These are phyloP conservation scores for Benincasa hispida DNA, from an alignment of 306 rosid species.

Conservation along the genomic window DNA sequence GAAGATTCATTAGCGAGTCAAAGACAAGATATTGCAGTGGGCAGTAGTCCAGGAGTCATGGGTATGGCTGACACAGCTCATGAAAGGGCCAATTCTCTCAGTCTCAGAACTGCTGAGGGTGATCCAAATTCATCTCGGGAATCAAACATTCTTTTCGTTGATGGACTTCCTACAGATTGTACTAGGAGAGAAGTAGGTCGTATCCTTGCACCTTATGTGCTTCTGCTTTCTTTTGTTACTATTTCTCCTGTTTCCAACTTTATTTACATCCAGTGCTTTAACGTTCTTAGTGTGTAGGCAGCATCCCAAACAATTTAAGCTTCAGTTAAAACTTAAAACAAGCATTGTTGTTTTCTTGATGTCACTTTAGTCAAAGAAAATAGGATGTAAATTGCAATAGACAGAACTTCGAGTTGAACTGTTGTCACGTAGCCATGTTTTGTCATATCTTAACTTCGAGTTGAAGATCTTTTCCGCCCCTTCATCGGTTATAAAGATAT, in stretches of 20 bases:
- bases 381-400: neutral
- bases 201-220: constrained; percentile 32
- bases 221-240: neutral
- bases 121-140: constrained; percentile 22
- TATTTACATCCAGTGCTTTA: neutral
- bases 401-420: no score
- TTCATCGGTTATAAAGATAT: constrained; percentile 64
- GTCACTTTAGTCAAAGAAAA: neutral
- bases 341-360: neutral
- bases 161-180: constrained; percentile 64
- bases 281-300: neutral
- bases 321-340: neutral
- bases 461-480: constrained; percentile 65
- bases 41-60: constrained; percentile 15
- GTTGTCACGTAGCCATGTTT: constrained; percentile 8
- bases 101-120: constrained; percentile 17
- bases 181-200: constrained; percentile 89
- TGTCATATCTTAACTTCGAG: constrained; percentile 38
- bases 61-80: constrained; percentile 19
- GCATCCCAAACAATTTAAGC: neutral
- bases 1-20: constrained; percentile 17
- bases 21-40: constrained; percentile 21
- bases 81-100: constrained; percentile 25
- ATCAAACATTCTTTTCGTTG: constrained; percentile 59
- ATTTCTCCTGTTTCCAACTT: neutral